Conservation (phyloP, 2,329 filamentous ascomycete genomes). For the Stachybotrys echinatus region DNA sequence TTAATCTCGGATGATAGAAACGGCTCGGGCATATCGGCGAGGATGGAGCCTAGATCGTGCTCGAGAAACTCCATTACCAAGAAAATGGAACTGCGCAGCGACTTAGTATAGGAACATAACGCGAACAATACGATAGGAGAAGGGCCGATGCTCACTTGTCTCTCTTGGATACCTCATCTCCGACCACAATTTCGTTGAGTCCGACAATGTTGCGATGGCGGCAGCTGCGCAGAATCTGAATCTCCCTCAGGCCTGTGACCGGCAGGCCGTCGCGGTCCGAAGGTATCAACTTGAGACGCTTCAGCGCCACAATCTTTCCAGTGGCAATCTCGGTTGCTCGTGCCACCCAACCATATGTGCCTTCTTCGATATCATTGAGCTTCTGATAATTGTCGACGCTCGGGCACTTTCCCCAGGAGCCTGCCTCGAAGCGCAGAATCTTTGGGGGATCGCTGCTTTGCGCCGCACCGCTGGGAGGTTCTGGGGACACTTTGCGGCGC, state of each 20-base stretch:
- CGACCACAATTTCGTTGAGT: conserved; percentile 79
- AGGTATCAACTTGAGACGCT: conserved; percentile 85
- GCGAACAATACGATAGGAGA: not conserved
- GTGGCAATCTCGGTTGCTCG: conserved; percentile 70
- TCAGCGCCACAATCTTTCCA: conserved; percentile 81
- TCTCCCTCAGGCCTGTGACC: conserved; percentile 88
- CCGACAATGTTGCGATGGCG: conserved; percentile 77
- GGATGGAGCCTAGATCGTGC: conserved; percentile 89
- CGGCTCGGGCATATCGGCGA: conserved; percentile 90
- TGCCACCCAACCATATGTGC: conserved; percentile 91
- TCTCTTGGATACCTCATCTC: conserved; percentile 49
- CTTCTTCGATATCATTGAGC: conserved; percentile 95
- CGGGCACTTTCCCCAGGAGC: conserved; percentile 63
- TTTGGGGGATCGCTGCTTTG: conserved; percentile 33
- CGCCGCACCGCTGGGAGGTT: conserved; percentile 19
- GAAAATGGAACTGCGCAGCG: conserved; percentile 60
- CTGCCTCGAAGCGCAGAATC: conserved; percentile 66
- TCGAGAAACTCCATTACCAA: conserved; percentile 97
- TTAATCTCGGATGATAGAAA: conserved; percentile 93
- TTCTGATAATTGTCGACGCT: conserved; percentile 86
- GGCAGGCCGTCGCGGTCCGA: conserved; percentile 72
- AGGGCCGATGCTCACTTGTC: conserved; percentile 39
- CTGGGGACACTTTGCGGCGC: conserved; percentile 54
- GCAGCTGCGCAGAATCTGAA: conserved; percentile 80
- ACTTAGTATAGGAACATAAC: conserved; percentile 6